Evolutionary conservation across 495 filamentous ascomycete species (phyloP).

Genomic region (Xanthoparmelia taractica): DNA sequence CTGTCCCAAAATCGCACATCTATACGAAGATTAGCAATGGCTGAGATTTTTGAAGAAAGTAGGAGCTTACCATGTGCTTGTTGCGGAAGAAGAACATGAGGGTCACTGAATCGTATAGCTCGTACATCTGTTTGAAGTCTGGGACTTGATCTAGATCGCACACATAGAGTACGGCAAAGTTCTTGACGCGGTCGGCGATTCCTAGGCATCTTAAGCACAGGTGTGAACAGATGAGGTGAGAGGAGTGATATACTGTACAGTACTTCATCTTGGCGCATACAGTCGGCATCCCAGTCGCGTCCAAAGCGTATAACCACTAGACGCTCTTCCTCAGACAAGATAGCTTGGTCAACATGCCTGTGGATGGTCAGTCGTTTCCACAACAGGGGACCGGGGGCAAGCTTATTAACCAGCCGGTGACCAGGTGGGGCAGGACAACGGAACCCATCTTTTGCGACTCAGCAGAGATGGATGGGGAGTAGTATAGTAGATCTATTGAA

Average conservation of each 20-base stretch:
- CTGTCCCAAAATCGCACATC: conserved; percentile 80
- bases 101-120: conserved; percentile 64
- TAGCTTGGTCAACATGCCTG: conserved; percentile 23
- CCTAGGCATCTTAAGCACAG: conserved; percentile 19
- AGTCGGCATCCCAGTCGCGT: conserved; percentile 64
- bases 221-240: background rate
- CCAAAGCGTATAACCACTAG: conserved; percentile 95
- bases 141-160: conserved; percentile 95
- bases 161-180: conserved; percentile 91
- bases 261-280: conserved; percentile 92
- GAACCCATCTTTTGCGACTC: conserved; percentile 58
- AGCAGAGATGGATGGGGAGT: background rate
- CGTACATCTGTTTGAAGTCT: conserved; percentile 91
- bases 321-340: conserved; percentile 71
- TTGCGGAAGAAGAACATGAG: conserved; percentile 95
- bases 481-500: background rate
- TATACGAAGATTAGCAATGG: background rate
- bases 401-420: conserved; percentile 96
- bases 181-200: conserved; percentile 78
- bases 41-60: background rate
- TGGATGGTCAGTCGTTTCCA: background rate
- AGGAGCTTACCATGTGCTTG: conserved; percentile 66
- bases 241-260: conserved; percentile 56
- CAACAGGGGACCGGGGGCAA: conserved; percentile 72
- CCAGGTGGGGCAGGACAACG: conserved; percentile 85